A percentile compares a stretch with the other conserved stretches of the same genome.
phyloP scores from a whole-genome alignment of 1,284 basidiomycete genomes.

The Sparassis latifolia region DNA sequence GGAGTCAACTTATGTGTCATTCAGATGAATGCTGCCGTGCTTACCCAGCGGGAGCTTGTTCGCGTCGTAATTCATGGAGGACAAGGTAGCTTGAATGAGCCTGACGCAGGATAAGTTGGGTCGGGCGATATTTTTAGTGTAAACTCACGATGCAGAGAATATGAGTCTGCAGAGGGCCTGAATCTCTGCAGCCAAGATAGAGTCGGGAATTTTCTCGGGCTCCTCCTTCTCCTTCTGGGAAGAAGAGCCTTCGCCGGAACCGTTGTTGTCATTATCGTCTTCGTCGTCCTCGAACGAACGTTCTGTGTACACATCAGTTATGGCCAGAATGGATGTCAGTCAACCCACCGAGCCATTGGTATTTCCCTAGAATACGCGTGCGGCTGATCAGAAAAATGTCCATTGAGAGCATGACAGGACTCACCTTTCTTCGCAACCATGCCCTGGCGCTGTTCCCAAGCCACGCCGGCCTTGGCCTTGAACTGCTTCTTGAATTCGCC shows the following conservation, averaged over 20 bases:
- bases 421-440: slow-evolving; percentile 49
- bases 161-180: slow-evolving; percentile 52
- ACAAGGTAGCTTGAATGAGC: slow-evolving; percentile 49
- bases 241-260: slow-evolving; percentile 19
- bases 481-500: slow-evolving; percentile 57
- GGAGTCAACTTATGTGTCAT: background rate
- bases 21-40: background rate
- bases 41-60: slow-evolving; percentile 60
- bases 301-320: slow-evolving; percentile 27
- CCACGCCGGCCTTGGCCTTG: slow-evolving; percentile 43
- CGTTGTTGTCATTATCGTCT: slow-evolving; percentile 25
- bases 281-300: slow-evolving; percentile 44
- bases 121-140: too few relatives aligned
- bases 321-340: background rate
- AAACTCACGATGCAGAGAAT: slow-evolving; percentile 42
- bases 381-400: background rate
- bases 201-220: slow-evolving; percentile 41
- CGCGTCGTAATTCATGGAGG: slow-evolving; percentile 68
- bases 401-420: background rate
- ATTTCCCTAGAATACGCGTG: slow-evolving; percentile 39
- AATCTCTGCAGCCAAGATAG: slow-evolving; percentile 37
- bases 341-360: slow-evolving; percentile 47
- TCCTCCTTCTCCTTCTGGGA: slow-evolving; percentile 28
- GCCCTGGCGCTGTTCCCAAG: slow-evolving; percentile 48
- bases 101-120: slow-evolving; percentile 20